phyloP scores from a whole-genome alignment of 2,329 filamentous ascomycete species.

The Berkeleyomyces basicola region DNA sequence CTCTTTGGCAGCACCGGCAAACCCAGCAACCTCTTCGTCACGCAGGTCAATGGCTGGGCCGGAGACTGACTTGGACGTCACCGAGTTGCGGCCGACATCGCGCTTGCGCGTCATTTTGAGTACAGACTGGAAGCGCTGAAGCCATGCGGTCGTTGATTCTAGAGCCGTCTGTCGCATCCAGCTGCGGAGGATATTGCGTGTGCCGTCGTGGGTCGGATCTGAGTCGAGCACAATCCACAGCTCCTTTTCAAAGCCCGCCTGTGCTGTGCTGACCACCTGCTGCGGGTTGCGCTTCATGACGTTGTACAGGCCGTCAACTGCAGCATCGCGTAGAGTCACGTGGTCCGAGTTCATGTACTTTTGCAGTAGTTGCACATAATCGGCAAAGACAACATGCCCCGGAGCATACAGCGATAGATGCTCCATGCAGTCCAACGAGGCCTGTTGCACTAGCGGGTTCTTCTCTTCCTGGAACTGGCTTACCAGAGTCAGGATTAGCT shows the following conservation, averaged over 20 bases:
- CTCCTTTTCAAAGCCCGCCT: slow-evolving; percentile 70
- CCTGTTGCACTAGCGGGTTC: slow-evolving; percentile 52
- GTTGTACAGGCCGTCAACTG: slow-evolving; percentile 78
- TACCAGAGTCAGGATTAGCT: slow-evolving; percentile 77
- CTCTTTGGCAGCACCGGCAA: slow-evolving; percentile 45
- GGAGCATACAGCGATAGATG: slow-evolving; percentile 87
- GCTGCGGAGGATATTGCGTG: slow-evolving; percentile 77
- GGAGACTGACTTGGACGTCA: slow-evolving; percentile 20
- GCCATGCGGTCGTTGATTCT: slow-evolving; percentile 65
- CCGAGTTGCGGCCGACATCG: slow-evolving; percentile 5
- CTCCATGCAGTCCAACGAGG: slow-evolving; percentile 69
- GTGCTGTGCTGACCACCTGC: slow-evolving; percentile 61
- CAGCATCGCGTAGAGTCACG: slow-evolving; percentile 55
- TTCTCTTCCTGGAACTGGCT: slow-evolving; percentile 66
- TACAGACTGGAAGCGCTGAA: slow-evolving; percentile 73
- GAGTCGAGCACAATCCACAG: slow-evolving; percentile 81
- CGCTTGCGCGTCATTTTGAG: slow-evolving; percentile 57
- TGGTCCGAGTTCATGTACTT: slow-evolving; percentile 55
- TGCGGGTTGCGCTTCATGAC: slow-evolving; percentile 85
- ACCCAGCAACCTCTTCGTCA: slow-evolving; percentile 93
- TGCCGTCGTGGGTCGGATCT: slow-evolving; percentile 55
- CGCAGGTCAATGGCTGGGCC: slow-evolving; percentile 53
- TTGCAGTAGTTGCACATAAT: slow-evolving; percentile 73
- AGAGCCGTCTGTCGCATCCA: slow-evolving; percentile 88
- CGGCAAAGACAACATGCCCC: slow-evolving; percentile 64